Conservation (phyloP, 2,329 filamentous ascomycete species). For the Chalara sp. region DNA sequence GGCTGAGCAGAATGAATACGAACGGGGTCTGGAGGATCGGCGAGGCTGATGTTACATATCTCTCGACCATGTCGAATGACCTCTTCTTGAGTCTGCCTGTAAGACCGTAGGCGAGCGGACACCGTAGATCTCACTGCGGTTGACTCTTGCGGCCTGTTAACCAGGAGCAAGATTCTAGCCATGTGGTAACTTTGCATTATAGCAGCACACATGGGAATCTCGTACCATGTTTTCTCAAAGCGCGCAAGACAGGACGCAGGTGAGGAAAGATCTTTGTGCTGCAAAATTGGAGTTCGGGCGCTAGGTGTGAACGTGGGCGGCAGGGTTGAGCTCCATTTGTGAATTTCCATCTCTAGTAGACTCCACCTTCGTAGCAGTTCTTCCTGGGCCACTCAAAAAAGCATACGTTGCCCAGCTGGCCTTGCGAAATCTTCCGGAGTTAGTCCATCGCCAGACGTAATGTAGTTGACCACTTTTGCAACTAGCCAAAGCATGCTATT, state of each 20-base stretch:
- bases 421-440: constrained; percentile 27
- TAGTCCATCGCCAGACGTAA: constrained; percentile 48
- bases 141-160: constrained; percentile 52
- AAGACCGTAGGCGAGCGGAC: constrained; percentile 46
- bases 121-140: constrained; percentile 44
- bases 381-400: constrained; percentile 40
- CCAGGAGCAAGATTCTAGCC: constrained; percentile 52
- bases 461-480: constrained; percentile 59
- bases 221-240: constrained; percentile 55
- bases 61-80: constrained; percentile 51
- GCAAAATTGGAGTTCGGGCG: constrained; percentile 37
- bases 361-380: constrained; percentile 45
- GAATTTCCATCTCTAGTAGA: constrained; percentile 47
- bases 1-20: constrained; percentile 53
- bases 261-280: constrained; percentile 12
- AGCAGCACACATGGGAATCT: constrained; percentile 55
- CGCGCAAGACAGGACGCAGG: constrained; percentile 27
- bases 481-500: constrained; percentile 61
- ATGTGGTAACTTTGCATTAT: constrained; percentile 63
- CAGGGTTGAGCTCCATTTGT: constrained; percentile 51
- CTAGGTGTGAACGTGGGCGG: constrained; percentile 53
- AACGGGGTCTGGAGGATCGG: constrained; percentile 46
- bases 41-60: constrained; percentile 53
- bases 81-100: constrained; percentile 48
- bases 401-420: constrained; percentile 33